Evolutionary conservation across 257 asterid genomes (phyloP).

Genomic region (Paulownia fortunei): DNA sequence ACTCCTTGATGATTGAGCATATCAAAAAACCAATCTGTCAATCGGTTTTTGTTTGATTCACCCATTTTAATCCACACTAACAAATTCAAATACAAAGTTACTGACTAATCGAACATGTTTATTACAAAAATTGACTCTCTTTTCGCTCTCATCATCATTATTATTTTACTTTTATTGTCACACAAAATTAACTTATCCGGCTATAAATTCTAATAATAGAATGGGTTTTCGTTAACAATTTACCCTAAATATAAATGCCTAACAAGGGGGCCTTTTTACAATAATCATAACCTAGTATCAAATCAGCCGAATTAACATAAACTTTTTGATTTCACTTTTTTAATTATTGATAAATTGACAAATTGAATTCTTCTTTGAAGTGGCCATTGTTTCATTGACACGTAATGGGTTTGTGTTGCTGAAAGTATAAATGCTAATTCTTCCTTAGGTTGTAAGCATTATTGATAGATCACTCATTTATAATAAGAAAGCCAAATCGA

Average conservation of each 20-base stretch:
- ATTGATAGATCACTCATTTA: neutral
- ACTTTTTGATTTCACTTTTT: conserved; percentile 5
- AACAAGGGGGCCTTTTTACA: neutral
- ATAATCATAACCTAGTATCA: conserved; percentile 32
- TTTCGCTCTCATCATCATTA: conserved; percentile 1
- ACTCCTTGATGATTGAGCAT: conserved; percentile 23
- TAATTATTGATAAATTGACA: neutral
- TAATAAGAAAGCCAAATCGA: neutral
- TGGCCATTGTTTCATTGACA: conserved; percentile 15
- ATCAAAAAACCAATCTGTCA: neutral
- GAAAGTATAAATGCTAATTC: neutral
- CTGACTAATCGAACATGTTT: conserved; percentile 35
- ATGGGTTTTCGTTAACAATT: neutral
- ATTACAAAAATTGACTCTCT: conserved; percentile 8
- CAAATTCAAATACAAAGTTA: conserved; percentile 18
- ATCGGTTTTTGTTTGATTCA: conserved; percentile 24
- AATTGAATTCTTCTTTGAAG: neutral
- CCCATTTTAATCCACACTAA: neutral
- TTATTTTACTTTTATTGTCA: conserved; percentile 11
- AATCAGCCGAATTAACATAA: conserved; percentile 22
- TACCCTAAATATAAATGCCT: neutral
- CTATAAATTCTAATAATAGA: neutral
- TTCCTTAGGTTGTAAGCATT: conserved; percentile 22
- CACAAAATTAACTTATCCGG: neutral
- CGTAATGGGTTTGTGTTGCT: neutral